Evolutionary conservation across 768 basidiomycete species (phyloP), one percentile per base, ranked within the genome.

Genomic region (Lactarius sanguifluus): DNA sequence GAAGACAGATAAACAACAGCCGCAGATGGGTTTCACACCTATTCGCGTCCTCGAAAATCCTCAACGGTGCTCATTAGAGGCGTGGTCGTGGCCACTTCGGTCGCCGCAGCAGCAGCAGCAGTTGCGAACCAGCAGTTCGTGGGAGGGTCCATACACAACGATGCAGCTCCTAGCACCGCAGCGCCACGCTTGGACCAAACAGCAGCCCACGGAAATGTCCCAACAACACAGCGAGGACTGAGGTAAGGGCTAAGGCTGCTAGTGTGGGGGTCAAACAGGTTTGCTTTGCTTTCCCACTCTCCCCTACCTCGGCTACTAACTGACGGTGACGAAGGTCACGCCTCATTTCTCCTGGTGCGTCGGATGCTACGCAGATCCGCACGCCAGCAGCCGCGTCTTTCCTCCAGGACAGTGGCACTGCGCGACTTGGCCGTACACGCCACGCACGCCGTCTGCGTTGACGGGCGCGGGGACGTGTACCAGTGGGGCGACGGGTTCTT

Each of bases 251-350:
- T 69, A 10, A 52, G 58, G 55, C 16, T 70, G 13, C 47, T 90
- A 12, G 85, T 86, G 0, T 92, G 91, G 90, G 90, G 91, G 45
- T 89, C 89, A 23, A 92, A 91, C 71, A 84, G 76, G 90, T 89
- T 73, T 16, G 57, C 15, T 89, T 73, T 16, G 57, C 15, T 5
- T 32, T 70, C 25, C 18, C 32, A 59, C 47, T n/a, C 41, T 15
- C 32, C 59, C 65, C 38, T 41, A 56, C 10, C 23, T 41, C 23
- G 5, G 16, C 25, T 30, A 15, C n/a, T 34, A n/a, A 28, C 43
- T 62, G 25, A 32, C 25, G 9, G 38, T 38, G 30, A 63, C 23
- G 10, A 41, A 89, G 88, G 72, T 80, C 79, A 23, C 80, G 79
- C 59, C 71, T 81, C 13, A 75, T 86, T 25, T 75, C 79, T 40